A percentile compares a stretch with the other conserved stretches of the same genome.
phyloP scores from a whole-genome alignment of 352 stramenopile genomes.

The Thraustotheca clavata region DNA sequence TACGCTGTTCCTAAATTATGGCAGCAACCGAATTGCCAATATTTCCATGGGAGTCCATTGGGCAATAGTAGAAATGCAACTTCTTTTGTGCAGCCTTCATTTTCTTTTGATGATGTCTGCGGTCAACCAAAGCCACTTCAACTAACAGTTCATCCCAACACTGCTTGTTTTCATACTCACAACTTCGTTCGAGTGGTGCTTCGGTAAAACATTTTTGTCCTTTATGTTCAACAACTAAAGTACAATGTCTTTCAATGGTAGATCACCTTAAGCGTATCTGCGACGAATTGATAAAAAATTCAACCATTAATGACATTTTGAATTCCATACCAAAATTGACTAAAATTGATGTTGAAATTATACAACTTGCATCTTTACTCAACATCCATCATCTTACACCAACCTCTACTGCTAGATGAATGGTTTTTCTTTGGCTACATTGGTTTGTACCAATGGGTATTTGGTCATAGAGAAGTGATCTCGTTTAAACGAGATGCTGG shows the following conservation, averaged over 20 bases:
- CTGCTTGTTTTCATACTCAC: not conserved
- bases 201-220: not conserved
- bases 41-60: no score
- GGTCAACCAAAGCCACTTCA: not conserved
- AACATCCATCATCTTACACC: not conserved
- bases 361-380: not conserved
- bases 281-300: not conserved
- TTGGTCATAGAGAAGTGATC: not conserved
- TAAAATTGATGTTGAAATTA: not conserved
- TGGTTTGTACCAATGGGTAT: conserved; percentile 3
- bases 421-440: conserved; percentile 6
- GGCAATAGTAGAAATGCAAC: no score
- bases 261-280: not conserved
- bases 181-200: not conserved
- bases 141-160: not conserved
- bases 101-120: not conserved
- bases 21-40: no score
- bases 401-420: not conserved
- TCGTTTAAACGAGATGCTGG: not conserved
- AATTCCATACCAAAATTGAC: not conserved
- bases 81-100: conserved; percentile 2
- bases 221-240: not conserved
- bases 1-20: no score
- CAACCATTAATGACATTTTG: not conserved
- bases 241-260: not conserved